Evolutionary conservation across 2,329 filamentous ascomycete genomes (phyloP).

Genomic region (Didymella glomerata): DNA sequence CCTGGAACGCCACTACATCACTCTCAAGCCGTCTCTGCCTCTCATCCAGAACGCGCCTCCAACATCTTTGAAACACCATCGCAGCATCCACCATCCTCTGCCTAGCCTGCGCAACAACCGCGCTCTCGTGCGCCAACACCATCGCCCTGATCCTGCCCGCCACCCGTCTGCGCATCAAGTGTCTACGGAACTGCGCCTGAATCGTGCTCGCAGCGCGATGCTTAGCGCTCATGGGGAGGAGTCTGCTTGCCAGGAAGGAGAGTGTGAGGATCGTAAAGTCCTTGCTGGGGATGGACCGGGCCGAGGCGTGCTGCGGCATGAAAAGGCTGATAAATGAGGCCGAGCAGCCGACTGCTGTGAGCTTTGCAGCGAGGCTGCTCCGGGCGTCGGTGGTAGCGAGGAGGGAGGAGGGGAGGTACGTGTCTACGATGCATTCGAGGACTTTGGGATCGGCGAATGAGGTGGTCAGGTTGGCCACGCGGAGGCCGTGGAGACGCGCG

Average conservation of each 20-base stretch:
- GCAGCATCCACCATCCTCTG: constrained; percentile 54
- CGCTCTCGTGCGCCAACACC: constrained; percentile 57
- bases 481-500: constrained; percentile 56
- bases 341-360: constrained; percentile 54
- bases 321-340: constrained; percentile 58
- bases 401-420: constrained; percentile 57
- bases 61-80: constrained; percentile 56
- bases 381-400: constrained; percentile 13
- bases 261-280: constrained; percentile 66
- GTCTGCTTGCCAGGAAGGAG: constrained; percentile 66
- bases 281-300: constrained; percentile 58
- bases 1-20: constrained; percentile 55
- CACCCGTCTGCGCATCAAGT: constrained; percentile 40
- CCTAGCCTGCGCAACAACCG: constrained; percentile 56
- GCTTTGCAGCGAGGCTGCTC: constrained; percentile 46
- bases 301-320: constrained; percentile 31
- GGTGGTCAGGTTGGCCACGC: constrained; percentile 64
- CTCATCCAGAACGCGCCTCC: constrained; percentile 51
- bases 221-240: constrained; percentile 61
- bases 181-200: constrained; percentile 61
- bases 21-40: constrained; percentile 48
- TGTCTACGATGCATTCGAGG: constrained; percentile 64
- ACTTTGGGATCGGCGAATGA: constrained; percentile 64
- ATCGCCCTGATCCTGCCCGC: constrained; percentile 51
- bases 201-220: constrained; percentile 62